Percentiles rank a stretch among this genome's conserved stretches.
Conservation (phyloP, 1,284 basidiomycete genomes). For the Malassezia equina region DNA sequence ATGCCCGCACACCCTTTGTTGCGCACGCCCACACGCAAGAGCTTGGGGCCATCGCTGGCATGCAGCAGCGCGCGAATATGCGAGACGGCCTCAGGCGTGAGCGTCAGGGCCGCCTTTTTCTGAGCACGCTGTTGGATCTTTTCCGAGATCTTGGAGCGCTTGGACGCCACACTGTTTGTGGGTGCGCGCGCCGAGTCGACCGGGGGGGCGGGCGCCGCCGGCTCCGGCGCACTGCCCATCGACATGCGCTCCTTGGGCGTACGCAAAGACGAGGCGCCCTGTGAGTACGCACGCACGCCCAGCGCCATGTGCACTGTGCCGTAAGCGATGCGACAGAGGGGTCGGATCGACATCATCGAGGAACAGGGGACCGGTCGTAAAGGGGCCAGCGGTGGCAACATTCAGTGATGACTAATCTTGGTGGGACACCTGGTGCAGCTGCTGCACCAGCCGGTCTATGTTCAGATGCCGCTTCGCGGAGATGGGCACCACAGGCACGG, state of each 20-base stretch:
- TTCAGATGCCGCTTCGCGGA: slow-evolving; percentile 10
- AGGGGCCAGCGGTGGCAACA: not conserved
- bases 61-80: slow-evolving; percentile 54
- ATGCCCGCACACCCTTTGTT: slow-evolving; percentile 99
- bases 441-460: slow-evolving; percentile 3
- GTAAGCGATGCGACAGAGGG: not conserved
- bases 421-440: not conserved
- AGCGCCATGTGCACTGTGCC: not conserved
- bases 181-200: not conserved
- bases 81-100: slow-evolving; percentile 64
- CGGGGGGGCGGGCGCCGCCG: not conserved
- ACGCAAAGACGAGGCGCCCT: not conserved
- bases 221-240: not conserved
- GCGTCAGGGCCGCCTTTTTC: slow-evolving; percentile 18
- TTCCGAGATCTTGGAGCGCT: slow-evolving; percentile 9
- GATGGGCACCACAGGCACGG: slow-evolving; percentile 9
- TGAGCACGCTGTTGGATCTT: slow-evolving; percentile 12
- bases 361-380: not conserved
- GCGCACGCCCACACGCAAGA: slow-evolving; percentile 86
- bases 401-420: not conserved
- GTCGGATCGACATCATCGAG: not conserved
- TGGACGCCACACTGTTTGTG: not conserved
- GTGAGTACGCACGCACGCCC: not conserved
- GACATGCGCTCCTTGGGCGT: not conserved
- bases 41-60: slow-evolving; percentile 67